Conservation (phyloP, 192 early-diverging fungal genomes). For the Coemansia sp. region DNA sequence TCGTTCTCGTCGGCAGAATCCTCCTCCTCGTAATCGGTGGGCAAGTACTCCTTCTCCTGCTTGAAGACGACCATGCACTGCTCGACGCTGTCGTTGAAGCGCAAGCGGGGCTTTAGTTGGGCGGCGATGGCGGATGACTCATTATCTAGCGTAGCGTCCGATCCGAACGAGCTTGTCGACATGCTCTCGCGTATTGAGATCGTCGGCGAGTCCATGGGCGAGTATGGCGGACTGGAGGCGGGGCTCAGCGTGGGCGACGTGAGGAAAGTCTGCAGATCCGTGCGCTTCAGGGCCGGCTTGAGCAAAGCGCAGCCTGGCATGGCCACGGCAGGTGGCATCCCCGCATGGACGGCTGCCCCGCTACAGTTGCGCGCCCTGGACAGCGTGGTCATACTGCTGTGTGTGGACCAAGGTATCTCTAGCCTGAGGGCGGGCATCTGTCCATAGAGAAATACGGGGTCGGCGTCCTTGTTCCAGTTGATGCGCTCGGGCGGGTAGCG, state of each 20-base stretch:
- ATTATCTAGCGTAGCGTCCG: conserved; percentile 41
- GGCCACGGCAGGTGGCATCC: neutral
- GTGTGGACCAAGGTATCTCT: conserved; percentile 43
- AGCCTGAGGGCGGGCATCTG: conserved; percentile 49
- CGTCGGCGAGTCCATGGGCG: conserved; percentile 42
- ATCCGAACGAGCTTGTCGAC: conserved; percentile 52
- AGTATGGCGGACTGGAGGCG: conserved; percentile 35
- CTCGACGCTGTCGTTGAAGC: conserved; percentile 59
- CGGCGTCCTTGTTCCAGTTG: conserved; percentile 59
- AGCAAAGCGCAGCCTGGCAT: conserved; percentile 16
- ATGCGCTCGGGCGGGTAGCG: conserved; percentile 53
- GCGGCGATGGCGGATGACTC: conserved; percentile 13
- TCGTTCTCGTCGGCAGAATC: conserved; percentile 24
- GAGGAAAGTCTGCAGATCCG: conserved; percentile 52
- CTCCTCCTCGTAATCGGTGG: conserved; percentile 45
- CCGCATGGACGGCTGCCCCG: neutral
- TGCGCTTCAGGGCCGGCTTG: conserved; percentile 50
- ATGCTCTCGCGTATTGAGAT: conserved; percentile 52
- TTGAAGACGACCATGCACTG: conserved; percentile 59
- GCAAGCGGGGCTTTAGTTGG: conserved; percentile 41
- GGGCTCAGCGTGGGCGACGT: conserved; percentile 54
- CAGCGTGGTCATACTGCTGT: conserved; percentile 17
- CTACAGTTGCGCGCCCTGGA: conserved; percentile 1
- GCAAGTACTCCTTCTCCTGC: conserved; percentile 55
- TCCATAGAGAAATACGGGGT: conserved; percentile 55